Percentiles rank a stretch among this genome's conserved stretches.
phyloP scores from a whole-genome alignment of 371 early-diverging fungal species.

The Mortierella polycephala region DNA sequence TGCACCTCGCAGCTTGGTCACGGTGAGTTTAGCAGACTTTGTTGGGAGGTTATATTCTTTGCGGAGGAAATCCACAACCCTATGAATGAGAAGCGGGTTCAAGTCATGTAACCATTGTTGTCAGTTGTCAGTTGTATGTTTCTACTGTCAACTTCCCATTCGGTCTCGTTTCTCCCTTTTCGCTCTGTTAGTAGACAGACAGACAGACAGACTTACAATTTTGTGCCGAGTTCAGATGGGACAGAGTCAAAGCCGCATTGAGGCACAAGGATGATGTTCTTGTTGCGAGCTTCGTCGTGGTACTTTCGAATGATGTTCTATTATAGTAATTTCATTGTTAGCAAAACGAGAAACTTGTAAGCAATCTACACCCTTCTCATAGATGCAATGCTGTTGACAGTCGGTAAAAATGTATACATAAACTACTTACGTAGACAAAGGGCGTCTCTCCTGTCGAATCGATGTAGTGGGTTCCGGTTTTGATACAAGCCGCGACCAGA shows the following conservation, averaged over 20 bases:
- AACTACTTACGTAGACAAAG: constrained; percentile 29
- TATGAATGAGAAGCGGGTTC: constrained; percentile 13
- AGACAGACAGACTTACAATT: constrained; percentile 52
- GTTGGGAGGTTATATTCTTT: constrained; percentile 60
- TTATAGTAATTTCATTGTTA: neutral
- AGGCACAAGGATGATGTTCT: constrained; percentile 79
- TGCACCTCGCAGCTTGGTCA: constrained; percentile 61
- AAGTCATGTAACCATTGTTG: neutral
- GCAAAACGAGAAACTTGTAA: neutral
- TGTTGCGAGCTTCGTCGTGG: constrained; percentile 72
- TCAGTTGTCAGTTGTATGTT: too few relatives aligned
- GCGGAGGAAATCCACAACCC: constrained; percentile 63
- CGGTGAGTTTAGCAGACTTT: constrained; percentile 67
- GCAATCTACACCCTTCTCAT: too few relatives aligned
- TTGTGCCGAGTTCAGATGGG: constrained; percentile 80
- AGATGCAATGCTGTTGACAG: too few relatives aligned
- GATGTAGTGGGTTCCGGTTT: constrained; percentile 86
- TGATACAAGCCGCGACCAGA: constrained; percentile 86
- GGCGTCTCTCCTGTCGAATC: constrained; percentile 89
- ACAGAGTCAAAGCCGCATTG: constrained; percentile 95
- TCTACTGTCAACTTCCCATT: neutral
- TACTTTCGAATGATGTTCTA: constrained; percentile 73
- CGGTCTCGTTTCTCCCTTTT: neutral
- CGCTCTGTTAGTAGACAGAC: neutral
- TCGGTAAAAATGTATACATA: too few relatives aligned